Percentiles rank a stretch among this genome's conserved stretches.
Conservation (phyloP, 768 basidiomycete species). For the Collybia mongolica region DNA sequence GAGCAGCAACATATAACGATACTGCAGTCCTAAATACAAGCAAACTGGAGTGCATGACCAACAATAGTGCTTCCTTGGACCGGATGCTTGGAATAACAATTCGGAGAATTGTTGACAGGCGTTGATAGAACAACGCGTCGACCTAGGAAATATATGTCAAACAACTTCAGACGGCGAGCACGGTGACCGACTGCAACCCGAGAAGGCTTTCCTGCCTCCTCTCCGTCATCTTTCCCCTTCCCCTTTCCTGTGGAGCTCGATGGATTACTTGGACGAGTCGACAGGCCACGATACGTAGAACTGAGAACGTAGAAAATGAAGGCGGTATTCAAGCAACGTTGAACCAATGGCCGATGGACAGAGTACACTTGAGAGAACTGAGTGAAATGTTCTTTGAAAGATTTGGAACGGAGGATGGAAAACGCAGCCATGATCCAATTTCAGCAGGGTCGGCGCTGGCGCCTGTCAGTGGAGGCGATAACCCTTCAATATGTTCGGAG, state of each 20-base stretch:
- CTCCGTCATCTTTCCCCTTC: conserved; percentile 16
- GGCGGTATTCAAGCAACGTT: conserved; percentile 63
- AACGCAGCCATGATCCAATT: conserved; percentile 26
- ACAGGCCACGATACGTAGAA: conserved; percentile 59
- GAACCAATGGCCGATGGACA: conserved; percentile 66
- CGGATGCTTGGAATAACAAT: conserved; percentile 87
- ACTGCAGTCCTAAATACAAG: conserved; percentile 89
- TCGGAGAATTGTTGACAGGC: conserved; percentile 71
- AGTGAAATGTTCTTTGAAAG: conserved; percentile 36
- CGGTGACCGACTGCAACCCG: conserved; percentile 63
- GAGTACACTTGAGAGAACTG: conserved; percentile 54
- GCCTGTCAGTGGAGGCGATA: too few relatives aligned
- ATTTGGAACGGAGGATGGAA: conserved; percentile 30
- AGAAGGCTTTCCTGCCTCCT: conserved; percentile 39
- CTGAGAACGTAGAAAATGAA: conserved; percentile 74
- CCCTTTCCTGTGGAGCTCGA: conserved; percentile 32
- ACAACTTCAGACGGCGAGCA: neutral
- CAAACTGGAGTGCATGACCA: conserved; percentile 86
- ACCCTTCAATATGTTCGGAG: neutral
- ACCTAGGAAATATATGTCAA: conserved; percentile 45
- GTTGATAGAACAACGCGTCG: conserved; percentile 88
- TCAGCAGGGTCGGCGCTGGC: too few relatives aligned
- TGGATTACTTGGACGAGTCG: conserved; percentile 36
- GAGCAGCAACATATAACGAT: conserved; percentile 89
- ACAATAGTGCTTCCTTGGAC: conserved; percentile 84